Percentiles rank a stretch among this genome's conserved stretches.
Conservation (phyloP, 805 yeast species). For the Sugiyamaella floridensis region DNA sequence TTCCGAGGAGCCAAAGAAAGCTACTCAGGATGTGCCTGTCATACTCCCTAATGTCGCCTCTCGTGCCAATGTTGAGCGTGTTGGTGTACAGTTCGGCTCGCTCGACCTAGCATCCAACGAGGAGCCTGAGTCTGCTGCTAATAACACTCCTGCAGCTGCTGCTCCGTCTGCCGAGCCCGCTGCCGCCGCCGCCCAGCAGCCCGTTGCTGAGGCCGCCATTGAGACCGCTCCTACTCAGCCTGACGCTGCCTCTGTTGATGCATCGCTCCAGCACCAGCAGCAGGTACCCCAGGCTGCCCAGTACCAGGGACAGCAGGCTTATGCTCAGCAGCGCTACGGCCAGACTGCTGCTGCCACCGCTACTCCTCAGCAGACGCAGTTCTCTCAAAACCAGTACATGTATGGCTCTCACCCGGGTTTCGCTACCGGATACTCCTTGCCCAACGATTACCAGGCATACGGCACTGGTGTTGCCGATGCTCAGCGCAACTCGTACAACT, state of each 20-base stretch:
- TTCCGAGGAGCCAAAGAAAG: neutral
- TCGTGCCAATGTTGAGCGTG: slow-evolving; percentile 36
- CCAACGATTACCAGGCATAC: slow-evolving; percentile 16
- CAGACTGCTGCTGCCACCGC: slow-evolving; percentile 11
- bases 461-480: slow-evolving; percentile 13
- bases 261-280: slow-evolving; percentile 19
- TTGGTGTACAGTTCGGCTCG: slow-evolving; percentile 61
- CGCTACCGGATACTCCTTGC: slow-evolving; percentile 12
- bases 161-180: neutral
- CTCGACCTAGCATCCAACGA: slow-evolving; percentile 42
- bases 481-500: slow-evolving; percentile 16
- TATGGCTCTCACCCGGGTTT: slow-evolving; percentile 20
- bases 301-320: slow-evolving; percentile 12
- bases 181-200: slow-evolving; percentile 6
- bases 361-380: slow-evolving; percentile 13
- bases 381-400: slow-evolving; percentile 15
- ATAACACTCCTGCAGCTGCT: slow-evolving; percentile 10
- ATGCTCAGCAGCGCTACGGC: slow-evolving; percentile 6
- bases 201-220: slow-evolving; percentile 10
- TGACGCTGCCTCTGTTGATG: slow-evolving; percentile 4
- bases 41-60: slow-evolving; percentile 47
- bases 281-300: slow-evolving; percentile 21
- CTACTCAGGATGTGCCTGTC: slow-evolving; percentile 37
- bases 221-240: slow-evolving; percentile 11
- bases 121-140: slow-evolving; percentile 25